Evolutionary conservation across 441 rosid genomes (phyloP), one percentile per base, ranked within the genome.

Genomic region (Adansonia grandidieri): DNA sequence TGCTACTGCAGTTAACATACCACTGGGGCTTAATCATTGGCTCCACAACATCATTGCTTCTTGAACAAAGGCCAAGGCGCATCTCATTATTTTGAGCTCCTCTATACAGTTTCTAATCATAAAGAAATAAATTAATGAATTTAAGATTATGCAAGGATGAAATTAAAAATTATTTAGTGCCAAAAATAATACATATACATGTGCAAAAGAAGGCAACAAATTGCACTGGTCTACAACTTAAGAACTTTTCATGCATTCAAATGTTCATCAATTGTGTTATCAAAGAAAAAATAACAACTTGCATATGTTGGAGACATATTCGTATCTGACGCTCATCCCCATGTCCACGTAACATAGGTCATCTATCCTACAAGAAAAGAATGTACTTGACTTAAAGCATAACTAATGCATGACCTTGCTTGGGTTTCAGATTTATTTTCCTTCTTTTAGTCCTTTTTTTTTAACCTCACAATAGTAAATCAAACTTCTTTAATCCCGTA

Each of bases 21-120:
- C 96, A 93, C 57, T 92, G 97, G 28, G 96, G 98, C 88, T 92
- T 95, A 79, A 91, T 87, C 92, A 93, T 82, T 56, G 97, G 98
- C 81, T 95, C 98, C 50, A 95, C 79, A 80, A 93, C 92, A 80
- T 93, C 98, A 76, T 79, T 87, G 81, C 87, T 93, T 85, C 98
- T 92, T 82, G 91, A 88, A 84, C 94, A 92, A 78, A 82, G 75
- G 63, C 98, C 98, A 86, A 96, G 97, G 62, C 93, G 87, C 98
- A 96, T 96, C 79, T 94, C 99, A 85, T 96, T 96, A 84, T 89
- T 87, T 78, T 87, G 85, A 74, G 91, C 89, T 81, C 91, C 97
- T 84, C 94, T 84, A 83, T 91, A 91, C 73, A 96, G 79, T 67
- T 87, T 97, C 99, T 95, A 81, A 19, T 9, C 47, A 28, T 8